Conservation (phyloP, 176 grass and related monocot genomes). For the Avena sativa region DNA sequence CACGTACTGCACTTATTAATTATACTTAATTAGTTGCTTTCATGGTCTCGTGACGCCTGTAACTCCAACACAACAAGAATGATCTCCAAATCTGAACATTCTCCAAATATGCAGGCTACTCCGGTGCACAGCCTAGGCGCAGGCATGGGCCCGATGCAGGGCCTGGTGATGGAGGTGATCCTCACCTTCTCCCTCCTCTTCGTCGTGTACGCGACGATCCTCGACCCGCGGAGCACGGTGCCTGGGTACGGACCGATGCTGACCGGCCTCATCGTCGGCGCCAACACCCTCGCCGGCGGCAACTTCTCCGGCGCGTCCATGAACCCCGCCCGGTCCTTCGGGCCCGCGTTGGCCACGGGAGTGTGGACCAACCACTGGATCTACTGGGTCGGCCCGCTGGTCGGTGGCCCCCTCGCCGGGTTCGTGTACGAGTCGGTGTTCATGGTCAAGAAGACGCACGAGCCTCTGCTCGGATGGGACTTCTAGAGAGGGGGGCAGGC, state of each 20-base stretch:
- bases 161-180: slow-evolving; percentile 83
- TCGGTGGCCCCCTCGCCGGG: slow-evolving; percentile 68
- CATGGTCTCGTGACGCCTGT: not conserved
- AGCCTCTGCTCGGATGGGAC: slow-evolving; percentile 44
- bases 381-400: slow-evolving; percentile 85
- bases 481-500: not conserved
- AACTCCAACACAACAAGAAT: not conserved
- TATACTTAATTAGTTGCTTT: not conserved
- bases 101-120: slow-evolving; percentile 55
- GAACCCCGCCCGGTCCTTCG: slow-evolving; percentile 92
- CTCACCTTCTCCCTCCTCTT: slow-evolving; percentile 97
- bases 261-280: slow-evolving; percentile 82
- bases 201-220: slow-evolving; percentile 83
- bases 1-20: not conserved
- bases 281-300: slow-evolving; percentile 83
- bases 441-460: slow-evolving; percentile 54
- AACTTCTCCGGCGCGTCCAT: slow-evolving; percentile 90
- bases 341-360: slow-evolving; percentile 65
- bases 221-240: slow-evolving; percentile 65
- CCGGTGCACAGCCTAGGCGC: slow-evolving; percentile 74
- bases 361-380: slow-evolving; percentile 93
- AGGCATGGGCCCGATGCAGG: slow-evolving; percentile 67
- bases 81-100: not conserved
- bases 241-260: slow-evolving; percentile 68
- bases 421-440: slow-evolving; percentile 79